phyloP scores from a whole-genome alignment of 1,139 yeast genomes.

The Blastobotrys persicus region DNA sequence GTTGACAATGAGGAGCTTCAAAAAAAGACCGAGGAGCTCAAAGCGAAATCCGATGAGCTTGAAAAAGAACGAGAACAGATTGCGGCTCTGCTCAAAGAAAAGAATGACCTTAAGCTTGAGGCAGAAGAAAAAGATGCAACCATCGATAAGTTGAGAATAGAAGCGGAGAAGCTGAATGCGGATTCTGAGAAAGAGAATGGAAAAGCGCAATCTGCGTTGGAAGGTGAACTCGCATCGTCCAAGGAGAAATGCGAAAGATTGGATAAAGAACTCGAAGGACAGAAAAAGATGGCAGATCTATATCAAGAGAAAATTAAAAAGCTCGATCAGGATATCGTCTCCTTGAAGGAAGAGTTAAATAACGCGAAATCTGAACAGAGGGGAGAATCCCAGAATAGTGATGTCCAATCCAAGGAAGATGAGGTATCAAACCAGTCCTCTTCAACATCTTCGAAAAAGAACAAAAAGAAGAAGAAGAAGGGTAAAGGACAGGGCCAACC shows the following conservation, averaged over 20 bases:
- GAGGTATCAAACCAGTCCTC: neutral
- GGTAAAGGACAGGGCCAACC: neutral
- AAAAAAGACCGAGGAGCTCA: constrained; percentile 31
- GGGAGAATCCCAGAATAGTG: neutral
- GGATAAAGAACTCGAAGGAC: constrained; percentile 5
- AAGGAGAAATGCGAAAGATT: neutral
- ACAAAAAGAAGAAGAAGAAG: constrained; percentile 6
- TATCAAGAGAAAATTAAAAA: constrained; percentile 7
- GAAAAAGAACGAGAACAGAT: constrained; percentile 14
- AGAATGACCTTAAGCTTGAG: constrained; percentile 3
- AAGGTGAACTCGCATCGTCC: constrained; percentile 7
- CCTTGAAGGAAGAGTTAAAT: constrained; percentile 8
- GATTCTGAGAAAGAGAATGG: neutral
- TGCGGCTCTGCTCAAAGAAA: constrained; percentile 8
- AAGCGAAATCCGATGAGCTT: constrained; percentile 29
- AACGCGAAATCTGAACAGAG: constrained; percentile 7
- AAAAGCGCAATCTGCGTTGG: neutral
- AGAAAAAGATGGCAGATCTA: constrained; percentile 10
- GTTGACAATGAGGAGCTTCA: constrained; percentile 20
- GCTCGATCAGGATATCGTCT: constrained; percentile 11
- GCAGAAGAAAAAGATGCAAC: constrained; percentile 6
- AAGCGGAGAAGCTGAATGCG: neutral
- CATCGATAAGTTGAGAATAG: neutral
- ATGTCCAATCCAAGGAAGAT: neutral
- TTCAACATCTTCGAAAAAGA: constrained; percentile 1